Percentiles rank a stretch among this genome's conserved stretches.
These are phyloP conservation scores for Didymella keratinophila DNA, from an alignment of 2,329 filamentous ascomycete species.

Conservation along the genomic window DNA sequence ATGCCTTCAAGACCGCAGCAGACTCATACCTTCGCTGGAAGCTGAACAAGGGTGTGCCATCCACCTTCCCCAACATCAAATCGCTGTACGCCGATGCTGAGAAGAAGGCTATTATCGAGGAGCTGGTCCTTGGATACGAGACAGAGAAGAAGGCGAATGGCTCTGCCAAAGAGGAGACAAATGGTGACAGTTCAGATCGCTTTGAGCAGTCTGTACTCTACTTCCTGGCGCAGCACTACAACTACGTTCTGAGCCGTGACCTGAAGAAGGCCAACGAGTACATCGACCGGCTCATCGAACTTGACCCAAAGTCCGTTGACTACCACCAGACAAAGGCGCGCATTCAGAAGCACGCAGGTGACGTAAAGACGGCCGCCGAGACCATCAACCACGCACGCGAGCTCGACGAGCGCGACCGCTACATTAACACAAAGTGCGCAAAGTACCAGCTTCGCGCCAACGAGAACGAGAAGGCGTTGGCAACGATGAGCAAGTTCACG, in stretches of 20 bases:
- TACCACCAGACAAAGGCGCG: constrained; percentile 95
- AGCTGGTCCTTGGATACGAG: constrained; percentile 80
- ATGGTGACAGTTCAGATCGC: constrained; percentile 61
- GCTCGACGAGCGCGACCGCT: constrained; percentile 88
- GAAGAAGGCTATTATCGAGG: constrained; percentile 80
- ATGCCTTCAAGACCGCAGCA: constrained; percentile 80
- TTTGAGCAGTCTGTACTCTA: constrained; percentile 85
- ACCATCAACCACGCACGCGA: constrained; percentile 87
- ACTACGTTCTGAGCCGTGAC: constrained; percentile 87
- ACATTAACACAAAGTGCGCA: constrained; percentile 97
- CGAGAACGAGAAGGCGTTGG: constrained; percentile 83
- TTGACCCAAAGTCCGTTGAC: constrained; percentile 83
- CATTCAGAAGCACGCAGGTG: constrained; percentile 89
- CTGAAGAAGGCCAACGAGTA: constrained; percentile 81
- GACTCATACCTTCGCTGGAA: constrained; percentile 82
- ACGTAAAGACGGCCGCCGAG: constrained; percentile 79
- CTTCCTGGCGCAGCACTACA: constrained; percentile 96
- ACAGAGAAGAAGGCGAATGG: constrained; percentile 64
- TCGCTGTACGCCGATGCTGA: constrained; percentile 80
- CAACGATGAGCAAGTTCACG: constrained; percentile 93
- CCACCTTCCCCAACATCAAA: constrained; percentile 96
- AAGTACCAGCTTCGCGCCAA: constrained; percentile 97
- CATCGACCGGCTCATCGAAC: constrained; percentile 81
- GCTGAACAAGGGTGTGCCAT: constrained; percentile 92
- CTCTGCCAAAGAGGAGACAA: constrained; percentile 57